Evolutionary conservation across 129 eudicot genomes (phyloP), one percentile per base, ranked within the genome.

Genomic region (Smallanthus sonchifolius): DNA sequence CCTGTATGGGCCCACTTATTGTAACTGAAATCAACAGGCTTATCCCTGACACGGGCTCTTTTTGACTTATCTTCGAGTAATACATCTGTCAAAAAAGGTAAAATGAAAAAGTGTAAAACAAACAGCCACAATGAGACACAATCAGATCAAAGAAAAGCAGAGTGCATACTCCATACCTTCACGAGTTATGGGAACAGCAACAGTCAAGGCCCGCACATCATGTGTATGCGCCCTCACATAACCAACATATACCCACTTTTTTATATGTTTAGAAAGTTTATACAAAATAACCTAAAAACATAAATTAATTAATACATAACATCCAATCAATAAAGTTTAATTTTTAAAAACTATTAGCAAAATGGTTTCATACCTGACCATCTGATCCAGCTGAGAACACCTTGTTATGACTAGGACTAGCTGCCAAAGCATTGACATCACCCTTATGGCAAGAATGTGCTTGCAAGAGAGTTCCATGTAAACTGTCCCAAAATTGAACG

Each of bases 321-420:
- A 59, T 59, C n/a, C 9, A 61, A 34, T 34, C 6, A 28, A 14
- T 45, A 49, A 49, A n/a, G 9, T 4, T 13, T 45, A 20, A n/a
- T 5, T 17, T 45, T 45, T 37, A 62, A 9, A 15, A 61, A 2
- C 1, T 2, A 2, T 9, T 16, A 24, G 48, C 60, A 10, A 47
- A 75, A 76, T 40, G 3, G 11, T 40, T 30, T 77, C 73, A 24
- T 81, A 93, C 98, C 99, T 88, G 96, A 39, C 99, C 99, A 84
- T 91, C 99, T 37, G 96, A 91, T 40, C 97, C 97, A 39, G 94
- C 99, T 82, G 99, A 91, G 20, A 85, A 95, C 62, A 95, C 92
- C 76, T 89, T 84, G 35, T 73, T 95, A 63, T 95, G 94, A 71
- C 82, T 83, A 24, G 97, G 97, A 56, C 84, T 73, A 64, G 94